A percentile compares a stretch with the other conserved stretches of the same genome.
These are phyloP conservation scores for Protomyces pachydermus DNA, from an alignment of 1,139 yeast genomes.

Conservation along the genomic window DNA sequence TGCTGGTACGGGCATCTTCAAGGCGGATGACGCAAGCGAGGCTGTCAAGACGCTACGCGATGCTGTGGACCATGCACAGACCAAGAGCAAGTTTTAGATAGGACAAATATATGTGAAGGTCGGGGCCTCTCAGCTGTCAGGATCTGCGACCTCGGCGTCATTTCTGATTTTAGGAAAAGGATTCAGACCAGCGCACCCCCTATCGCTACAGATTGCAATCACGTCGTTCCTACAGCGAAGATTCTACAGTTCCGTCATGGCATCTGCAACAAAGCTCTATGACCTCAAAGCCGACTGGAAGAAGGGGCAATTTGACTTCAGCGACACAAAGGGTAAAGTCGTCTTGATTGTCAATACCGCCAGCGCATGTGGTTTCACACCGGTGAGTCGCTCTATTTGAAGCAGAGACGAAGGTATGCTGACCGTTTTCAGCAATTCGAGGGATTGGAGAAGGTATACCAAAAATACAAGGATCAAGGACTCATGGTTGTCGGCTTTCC, in stretches of 20 bases:
- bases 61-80: conserved; percentile 47
- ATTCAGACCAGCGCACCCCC: too few relatives aligned
- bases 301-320: conserved; percentile 63
- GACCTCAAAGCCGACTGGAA: conserved; percentile 43
- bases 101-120: background rate
- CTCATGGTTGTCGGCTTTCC: conserved; percentile 87
- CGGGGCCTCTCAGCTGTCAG: too few relatives aligned
- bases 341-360: conserved; percentile 88
- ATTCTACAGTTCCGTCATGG: conserved; percentile 4
- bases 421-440: conserved; percentile 56
- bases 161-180: too few relatives aligned
- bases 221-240: background rate
- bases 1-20: conserved; percentile 81
- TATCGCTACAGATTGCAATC: background rate
- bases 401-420: conserved; percentile 76
- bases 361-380: conserved; percentile 52
- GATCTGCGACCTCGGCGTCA: too few relatives aligned
- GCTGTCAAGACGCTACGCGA: conserved; percentile 64
- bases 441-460: conserved; percentile 76
- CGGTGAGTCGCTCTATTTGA: conserved; percentile 53
- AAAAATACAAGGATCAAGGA: conserved; percentile 70
- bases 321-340: conserved; percentile 75
- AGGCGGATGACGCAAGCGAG: conserved; percentile 56
- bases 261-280: conserved; percentile 25
- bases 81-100: background rate